Evolutionary conservation across 2,329 filamentous ascomycete genomes (phyloP).

Genomic region (Talaromyces sp.): DNA sequence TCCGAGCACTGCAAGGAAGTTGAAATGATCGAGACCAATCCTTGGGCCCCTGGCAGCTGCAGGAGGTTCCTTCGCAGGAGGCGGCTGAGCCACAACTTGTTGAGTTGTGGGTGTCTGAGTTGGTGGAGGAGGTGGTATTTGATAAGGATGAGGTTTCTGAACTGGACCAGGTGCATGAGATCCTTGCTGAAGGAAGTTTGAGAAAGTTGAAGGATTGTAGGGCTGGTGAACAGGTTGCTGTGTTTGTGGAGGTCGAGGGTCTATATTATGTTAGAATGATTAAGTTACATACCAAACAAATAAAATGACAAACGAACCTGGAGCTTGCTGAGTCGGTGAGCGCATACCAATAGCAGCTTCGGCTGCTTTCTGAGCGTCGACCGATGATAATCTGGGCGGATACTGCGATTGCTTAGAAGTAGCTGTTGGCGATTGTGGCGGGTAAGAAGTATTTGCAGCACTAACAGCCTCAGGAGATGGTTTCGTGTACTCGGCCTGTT

Average conservation of each 20-base stretch:
- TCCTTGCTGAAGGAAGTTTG: constrained; percentile 25
- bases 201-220: constrained; percentile 40
- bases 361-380: constrained; percentile 45
- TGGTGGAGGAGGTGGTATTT: constrained; percentile 4
- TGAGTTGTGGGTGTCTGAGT: constrained; percentile 18
- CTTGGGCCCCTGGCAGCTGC: constrained; percentile 45
- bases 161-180: constrained; percentile 20
- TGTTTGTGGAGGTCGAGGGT: constrained; percentile 22
- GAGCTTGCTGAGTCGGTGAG: constrained; percentile 34
- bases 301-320: constrained; percentile 34
- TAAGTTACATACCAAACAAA: constrained; percentile 28
- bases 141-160: constrained; percentile 18
- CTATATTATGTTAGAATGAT: constrained; percentile 19
- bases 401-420: constrained; percentile 38
- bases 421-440: constrained; percentile 38
- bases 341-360: constrained; percentile 44
- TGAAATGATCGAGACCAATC: constrained; percentile 97
- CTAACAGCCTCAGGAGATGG: constrained; percentile 36
- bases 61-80: constrained; percentile 22
- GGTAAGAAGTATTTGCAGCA: constrained; percentile 37
- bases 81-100: constrained; percentile 9
- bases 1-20: constrained; percentile 94
- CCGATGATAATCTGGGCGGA: constrained; percentile 45
- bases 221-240: constrained; percentile 42
- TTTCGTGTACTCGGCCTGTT: constrained; percentile 33